Evolutionary conservation across 257 asterid species (phyloP).

Genomic region (Solanum paucissectum): DNA sequence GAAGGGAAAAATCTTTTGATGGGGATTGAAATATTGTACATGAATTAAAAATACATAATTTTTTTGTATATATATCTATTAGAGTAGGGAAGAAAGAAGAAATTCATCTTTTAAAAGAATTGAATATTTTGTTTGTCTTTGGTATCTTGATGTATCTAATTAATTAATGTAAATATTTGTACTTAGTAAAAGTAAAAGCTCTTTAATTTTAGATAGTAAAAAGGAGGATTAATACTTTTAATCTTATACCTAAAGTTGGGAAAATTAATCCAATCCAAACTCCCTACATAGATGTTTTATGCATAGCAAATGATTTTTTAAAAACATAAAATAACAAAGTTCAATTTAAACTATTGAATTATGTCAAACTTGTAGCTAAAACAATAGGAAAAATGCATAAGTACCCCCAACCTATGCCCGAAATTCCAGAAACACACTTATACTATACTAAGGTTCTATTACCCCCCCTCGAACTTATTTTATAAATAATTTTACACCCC

Average conservation of each 20-base stretch:
- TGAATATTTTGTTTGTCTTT: neutral
- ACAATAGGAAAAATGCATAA: too few species aligned
- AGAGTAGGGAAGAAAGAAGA: neutral
- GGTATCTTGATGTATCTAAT: neutral
- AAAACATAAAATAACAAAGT: too few species aligned
- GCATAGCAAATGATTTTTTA: too few species aligned
- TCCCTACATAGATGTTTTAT: too few species aligned
- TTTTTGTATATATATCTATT: too few species aligned
- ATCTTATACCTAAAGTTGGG: neutral
- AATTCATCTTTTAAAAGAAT: neutral
- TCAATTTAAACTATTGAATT: neutral
- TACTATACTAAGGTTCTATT: too few species aligned
- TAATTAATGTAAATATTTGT: neutral
- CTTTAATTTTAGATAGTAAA: neutral
- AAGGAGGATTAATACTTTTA: neutral
- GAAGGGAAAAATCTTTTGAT: neutral
- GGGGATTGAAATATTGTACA: neutral
- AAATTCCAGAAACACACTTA: too few species aligned
- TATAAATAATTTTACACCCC: too few species aligned
- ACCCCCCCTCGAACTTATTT: too few species aligned
- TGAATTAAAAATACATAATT: neutral
- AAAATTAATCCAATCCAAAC: neutral
- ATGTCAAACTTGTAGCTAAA: neutral
- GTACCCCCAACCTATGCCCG: too few species aligned
- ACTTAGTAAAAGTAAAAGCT: neutral